Evolutionary conservation across 202 grass and related monocot species (phyloP), one percentile per base, ranked within the genome.

Genomic region (Carex sylvatica): DNA sequence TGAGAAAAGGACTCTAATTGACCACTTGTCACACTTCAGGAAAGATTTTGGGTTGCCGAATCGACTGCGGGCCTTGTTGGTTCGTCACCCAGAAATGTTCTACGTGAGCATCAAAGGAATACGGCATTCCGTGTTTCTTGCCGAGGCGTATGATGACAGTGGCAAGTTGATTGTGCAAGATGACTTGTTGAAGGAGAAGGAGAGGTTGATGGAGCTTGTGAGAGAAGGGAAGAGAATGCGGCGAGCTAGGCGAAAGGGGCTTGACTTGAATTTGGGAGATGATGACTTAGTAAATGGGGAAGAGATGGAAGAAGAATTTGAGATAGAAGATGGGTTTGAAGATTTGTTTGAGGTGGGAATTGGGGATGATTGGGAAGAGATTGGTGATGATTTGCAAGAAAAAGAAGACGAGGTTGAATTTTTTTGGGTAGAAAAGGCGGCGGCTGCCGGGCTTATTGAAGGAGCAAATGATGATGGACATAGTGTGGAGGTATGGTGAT

Each of bases 91-190:
- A 0, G 91, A 94, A 80, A 26, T 97, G 61, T 97, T 97, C 86
- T 97, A 97, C n/a, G 91, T 97, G 6, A 97, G 94, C 51, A 31
- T 97, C 65, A 97, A 97, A 64, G 91, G 94, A 71, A 59, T 92
- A 76, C 87, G 89, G 8, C 75, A 97, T 67, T 93, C 94, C 0
- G 91, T 92, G 24, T 97, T 92, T 88, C 82, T 97, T 3, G 76
- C 93, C 0, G 94, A 97, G 91, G 91, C 88, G 0, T 97, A 90
- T 11, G 61, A 97, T 47, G 84, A 94, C 13, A 81, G 90, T 4
- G 94, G 94, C 28, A 92, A 83, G 88, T 79, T 97, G 18, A 42
- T 90, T 6, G 88, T 94, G 70, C 77, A 90, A 84, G 94, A 97
- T 52, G 85, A 88, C 10, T 83, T 97, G 88, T 77, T 97, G 40